A percentile compares a stretch with the other conserved stretches of the same genome.
Evolutionary conservation across 768 basidiomycete species (phyloP).

Genomic region (Lactifluus pinguis): DNA sequence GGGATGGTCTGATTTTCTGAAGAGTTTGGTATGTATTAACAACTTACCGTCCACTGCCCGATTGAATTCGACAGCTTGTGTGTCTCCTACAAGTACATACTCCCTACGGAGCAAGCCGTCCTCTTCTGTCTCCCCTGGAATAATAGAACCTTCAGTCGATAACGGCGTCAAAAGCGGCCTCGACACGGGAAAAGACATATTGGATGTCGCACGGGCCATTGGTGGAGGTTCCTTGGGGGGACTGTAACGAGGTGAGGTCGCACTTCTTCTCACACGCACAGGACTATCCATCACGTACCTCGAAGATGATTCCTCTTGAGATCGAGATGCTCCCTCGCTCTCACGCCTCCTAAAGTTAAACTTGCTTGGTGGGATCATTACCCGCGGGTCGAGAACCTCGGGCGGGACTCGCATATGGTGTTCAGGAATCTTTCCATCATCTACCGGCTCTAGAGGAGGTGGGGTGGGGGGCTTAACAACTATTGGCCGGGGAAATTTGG

Average conservation of each 20-base stretch:
- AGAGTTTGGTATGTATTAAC: neutral
- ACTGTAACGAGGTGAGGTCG: neutral
- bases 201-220: neutral
- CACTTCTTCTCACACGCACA: neutral
- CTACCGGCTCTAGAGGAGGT: slow-evolving; percentile 20
- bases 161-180: slow-evolving; percentile 23
- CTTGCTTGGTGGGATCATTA: slow-evolving; percentile 75
- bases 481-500: slow-evolving; percentile 58
- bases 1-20: slow-evolving; percentile 3
- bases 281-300: neutral
- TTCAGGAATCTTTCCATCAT: slow-evolving; percentile 45
- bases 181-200: neutral
- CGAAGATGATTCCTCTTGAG: slow-evolving; percentile 3
- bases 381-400: slow-evolving; percentile 71
- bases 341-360: slow-evolving; percentile 54
- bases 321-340: slow-evolving; percentile 1
- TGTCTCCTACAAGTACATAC: slow-evolving; percentile 91
- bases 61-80: slow-evolving; percentile 84
- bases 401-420: slow-evolving; percentile 68
- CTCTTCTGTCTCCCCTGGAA: slow-evolving; percentile 79
- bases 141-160: slow-evolving; percentile 54
- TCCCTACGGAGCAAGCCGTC: slow-evolving; percentile 74
- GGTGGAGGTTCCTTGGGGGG: neutral
- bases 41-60: slow-evolving; percentile 79
- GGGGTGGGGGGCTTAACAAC: slow-evolving; percentile 27